phyloP scores from a whole-genome alignment of 2,329 filamentous ascomycete genomes.

The Hymenoscyphus fraxineus region DNA sequence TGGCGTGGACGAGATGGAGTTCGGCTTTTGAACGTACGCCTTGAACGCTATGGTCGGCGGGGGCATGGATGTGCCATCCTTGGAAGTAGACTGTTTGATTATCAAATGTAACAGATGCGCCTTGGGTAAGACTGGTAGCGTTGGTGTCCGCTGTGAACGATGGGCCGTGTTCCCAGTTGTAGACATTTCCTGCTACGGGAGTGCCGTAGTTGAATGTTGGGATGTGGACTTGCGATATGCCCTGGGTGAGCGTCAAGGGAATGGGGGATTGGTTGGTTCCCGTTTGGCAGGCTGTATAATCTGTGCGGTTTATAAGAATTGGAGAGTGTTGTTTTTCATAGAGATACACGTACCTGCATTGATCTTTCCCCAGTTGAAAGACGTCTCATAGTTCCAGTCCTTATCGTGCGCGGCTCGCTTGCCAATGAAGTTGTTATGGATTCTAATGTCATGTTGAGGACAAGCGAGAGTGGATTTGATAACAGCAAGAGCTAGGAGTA shows the following conservation, averaged over 20 bases:
- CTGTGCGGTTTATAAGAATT: slow-evolving; percentile 20
- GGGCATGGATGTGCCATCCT: slow-evolving; percentile 50
- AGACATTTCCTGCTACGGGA: slow-evolving; percentile 39
- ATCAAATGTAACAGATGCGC: slow-evolving; percentile 43
- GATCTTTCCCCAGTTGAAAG: slow-evolving; percentile 41
- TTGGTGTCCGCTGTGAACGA: slow-evolving; percentile 40
- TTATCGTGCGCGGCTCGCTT: slow-evolving; percentile 14
- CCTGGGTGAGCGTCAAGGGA: slow-evolving; percentile 39
- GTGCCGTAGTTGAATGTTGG: slow-evolving; percentile 42
- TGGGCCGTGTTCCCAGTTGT: slow-evolving; percentile 49
- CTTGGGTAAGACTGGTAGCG: slow-evolving; percentile 33
- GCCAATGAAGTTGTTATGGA: slow-evolving; percentile 13
- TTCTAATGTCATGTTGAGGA: slow-evolving; percentile 20
- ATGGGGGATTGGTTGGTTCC: slow-evolving; percentile 51
- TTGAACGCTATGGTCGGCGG: slow-evolving; percentile 46
- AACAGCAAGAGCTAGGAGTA: slow-evolving; percentile 10
- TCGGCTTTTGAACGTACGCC: slow-evolving; percentile 43
- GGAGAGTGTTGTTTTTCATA: not conserved
- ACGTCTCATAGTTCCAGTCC: slow-evolving; percentile 37
- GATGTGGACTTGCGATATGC: slow-evolving; percentile 40
- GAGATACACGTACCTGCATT: slow-evolving; percentile 28
- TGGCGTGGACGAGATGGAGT: slow-evolving; percentile 47
- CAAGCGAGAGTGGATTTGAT: slow-evolving; percentile 22
- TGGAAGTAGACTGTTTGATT: slow-evolving; percentile 45
- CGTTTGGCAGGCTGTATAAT: slow-evolving; percentile 45